Percentiles rank a stretch among this genome's conserved stretches.
Evolutionary conservation across 1,284 basidiomycete species (phyloP).

Genomic region (Fomitiporia mediterranea): DNA sequence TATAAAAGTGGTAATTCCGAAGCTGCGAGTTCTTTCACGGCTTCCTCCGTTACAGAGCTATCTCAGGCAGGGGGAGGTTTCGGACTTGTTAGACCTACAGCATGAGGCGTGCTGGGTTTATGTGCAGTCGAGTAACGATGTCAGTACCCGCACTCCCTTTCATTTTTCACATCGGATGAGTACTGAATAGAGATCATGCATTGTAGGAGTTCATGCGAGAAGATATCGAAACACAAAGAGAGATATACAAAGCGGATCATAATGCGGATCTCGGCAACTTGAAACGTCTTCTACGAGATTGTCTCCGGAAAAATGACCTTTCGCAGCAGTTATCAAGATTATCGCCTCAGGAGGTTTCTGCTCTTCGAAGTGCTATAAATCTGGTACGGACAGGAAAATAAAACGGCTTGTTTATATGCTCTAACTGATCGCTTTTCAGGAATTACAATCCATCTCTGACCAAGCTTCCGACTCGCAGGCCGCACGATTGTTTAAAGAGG

Average conservation of each 20-base stretch:
- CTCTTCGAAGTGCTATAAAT: constrained; percentile 6
- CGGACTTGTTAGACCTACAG: constrained; percentile 5
- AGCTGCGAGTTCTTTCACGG: constrained; percentile 1
- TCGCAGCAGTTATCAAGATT: constrained; percentile 3
- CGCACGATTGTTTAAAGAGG: constrained; percentile 9
- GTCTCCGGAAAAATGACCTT: constrained; percentile 3
- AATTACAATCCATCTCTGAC: constrained; percentile 1
- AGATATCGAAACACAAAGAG: constrained; percentile 15
- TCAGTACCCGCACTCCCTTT: neutral
- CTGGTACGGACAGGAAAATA: neutral
- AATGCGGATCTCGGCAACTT: constrained; percentile 12
- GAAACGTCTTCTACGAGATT: constrained; percentile 13
- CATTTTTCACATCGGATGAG: neutral
- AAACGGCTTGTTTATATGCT: too few species aligned
- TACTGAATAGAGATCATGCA: neutral
- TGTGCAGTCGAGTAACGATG: constrained; percentile 6
- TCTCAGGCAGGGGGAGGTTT: constrained; percentile 14
- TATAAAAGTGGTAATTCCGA: neutral
- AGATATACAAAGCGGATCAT: constrained; percentile 15
- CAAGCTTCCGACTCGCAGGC: constrained; percentile 1
- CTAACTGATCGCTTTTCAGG: neutral
- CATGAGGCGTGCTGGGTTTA: constrained; percentile 10
- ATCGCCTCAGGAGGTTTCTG: neutral
- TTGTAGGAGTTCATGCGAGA: constrained; percentile 13
- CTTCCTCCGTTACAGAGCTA: constrained; percentile 12